phyloP scores from a whole-genome alignment of 805 yeast species.

The Kodamaea leandrae region DNA sequence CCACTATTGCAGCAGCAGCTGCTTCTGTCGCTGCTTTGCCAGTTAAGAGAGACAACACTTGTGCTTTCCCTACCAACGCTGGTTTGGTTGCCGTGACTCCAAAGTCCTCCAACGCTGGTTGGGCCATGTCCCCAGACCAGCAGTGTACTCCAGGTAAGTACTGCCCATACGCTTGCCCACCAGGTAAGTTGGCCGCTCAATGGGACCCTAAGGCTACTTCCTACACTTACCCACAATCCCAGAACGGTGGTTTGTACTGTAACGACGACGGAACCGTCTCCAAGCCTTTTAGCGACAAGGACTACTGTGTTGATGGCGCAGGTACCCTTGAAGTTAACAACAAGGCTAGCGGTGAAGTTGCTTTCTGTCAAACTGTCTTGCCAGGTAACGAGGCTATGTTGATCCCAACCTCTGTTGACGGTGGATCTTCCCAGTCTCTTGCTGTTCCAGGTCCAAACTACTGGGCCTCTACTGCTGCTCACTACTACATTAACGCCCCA shows the following conservation, averaged over 20 bases:
- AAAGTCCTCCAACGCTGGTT: slow-evolving; percentile 63
- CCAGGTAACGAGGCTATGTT: slow-evolving; percentile 96
- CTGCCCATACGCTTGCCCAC: slow-evolving; percentile 91
- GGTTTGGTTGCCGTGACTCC: slow-evolving; percentile 72
- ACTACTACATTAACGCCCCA: slow-evolving; percentile 80
- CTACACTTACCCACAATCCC: slow-evolving; percentile 74
- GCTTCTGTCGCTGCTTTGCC: slow-evolving; percentile 26
- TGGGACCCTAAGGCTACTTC: slow-evolving; percentile 79
- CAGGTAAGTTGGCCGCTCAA: slow-evolving; percentile 84
- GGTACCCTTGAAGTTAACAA: slow-evolving; percentile 70
- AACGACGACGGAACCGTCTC: slow-evolving; percentile 64
- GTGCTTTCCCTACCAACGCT: slow-evolving; percentile 64
- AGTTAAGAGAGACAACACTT: slow-evolving; percentile 38
- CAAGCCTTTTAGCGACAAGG: slow-evolving; percentile 55
- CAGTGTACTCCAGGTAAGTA: slow-evolving; percentile 70
- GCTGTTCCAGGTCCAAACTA: slow-evolving; percentile 86
- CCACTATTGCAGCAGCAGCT: slow-evolving; percentile 10
- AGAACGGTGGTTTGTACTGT: slow-evolving; percentile 82
- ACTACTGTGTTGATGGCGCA: slow-evolving; percentile 73
- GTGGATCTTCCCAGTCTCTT: slow-evolving; percentile 47
- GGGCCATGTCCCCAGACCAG: slow-evolving; percentile 83
- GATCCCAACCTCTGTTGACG: slow-evolving; percentile 72
- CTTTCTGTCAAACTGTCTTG: slow-evolving; percentile 88
- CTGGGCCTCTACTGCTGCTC: slow-evolving; percentile 86
- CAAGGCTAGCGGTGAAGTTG: slow-evolving; percentile 56